Conservation (phyloP, 805 yeast genomes). For the Lipomyces lipofer region DNA sequence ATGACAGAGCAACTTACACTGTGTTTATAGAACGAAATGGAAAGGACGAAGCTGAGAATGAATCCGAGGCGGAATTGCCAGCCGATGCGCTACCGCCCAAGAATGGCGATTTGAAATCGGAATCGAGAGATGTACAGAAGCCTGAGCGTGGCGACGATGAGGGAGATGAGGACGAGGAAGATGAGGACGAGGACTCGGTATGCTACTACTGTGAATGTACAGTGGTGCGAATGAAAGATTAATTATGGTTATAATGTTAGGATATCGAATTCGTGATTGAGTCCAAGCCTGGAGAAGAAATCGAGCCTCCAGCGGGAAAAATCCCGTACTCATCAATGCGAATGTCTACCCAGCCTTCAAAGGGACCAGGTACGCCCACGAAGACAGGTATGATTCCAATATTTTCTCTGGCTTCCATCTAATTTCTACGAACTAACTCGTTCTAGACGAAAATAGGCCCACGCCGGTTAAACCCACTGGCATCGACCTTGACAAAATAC, state of each 20-base stretch:
- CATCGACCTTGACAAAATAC: constrained; percentile 70
- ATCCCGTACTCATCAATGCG: constrained; percentile 35
- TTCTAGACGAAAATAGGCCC: not conserved
- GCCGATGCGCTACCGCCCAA: constrained; percentile 1
- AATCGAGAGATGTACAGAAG: constrained; percentile 21
- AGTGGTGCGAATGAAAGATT: too few species aligned
- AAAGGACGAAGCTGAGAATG: not conserved
- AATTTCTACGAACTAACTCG: not conserved
- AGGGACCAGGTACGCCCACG: constrained; percentile 28
- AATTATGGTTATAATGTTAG: too few species aligned
- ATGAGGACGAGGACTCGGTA: constrained; percentile 49
- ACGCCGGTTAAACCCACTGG: constrained; percentile 38
- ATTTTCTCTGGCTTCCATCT: not conserved
- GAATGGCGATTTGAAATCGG: not conserved
- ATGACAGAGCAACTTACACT: not conserved
- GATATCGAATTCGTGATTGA: constrained; percentile 85
- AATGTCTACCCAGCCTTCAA: constrained; percentile 36
- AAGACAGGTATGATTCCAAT: not conserved
- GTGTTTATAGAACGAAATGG: not conserved
- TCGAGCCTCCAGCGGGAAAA: constrained; percentile 36
- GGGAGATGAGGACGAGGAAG: constrained; percentile 48
- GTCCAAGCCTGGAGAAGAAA: constrained; percentile 38
- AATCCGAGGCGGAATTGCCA: not conserved
- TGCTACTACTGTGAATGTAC: too few species aligned
- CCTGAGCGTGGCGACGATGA: constrained; percentile 36